phyloP scores from a whole-genome alignment of 2,329 filamentous ascomycete genomes.

The Coniochaeta sp. region DNA sequence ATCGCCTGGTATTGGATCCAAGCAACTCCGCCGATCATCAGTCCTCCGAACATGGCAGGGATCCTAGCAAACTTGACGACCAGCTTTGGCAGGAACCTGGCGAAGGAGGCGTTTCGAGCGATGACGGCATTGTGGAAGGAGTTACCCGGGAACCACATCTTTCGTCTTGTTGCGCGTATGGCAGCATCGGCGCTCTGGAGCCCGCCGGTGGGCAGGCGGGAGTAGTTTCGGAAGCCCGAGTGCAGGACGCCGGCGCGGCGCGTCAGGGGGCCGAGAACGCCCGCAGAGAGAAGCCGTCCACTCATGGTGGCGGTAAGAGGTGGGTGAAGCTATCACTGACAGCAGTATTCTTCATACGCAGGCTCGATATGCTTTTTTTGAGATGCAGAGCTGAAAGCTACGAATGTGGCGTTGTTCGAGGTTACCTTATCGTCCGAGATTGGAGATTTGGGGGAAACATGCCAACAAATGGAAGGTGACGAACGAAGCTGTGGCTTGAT shows the following conservation, averaged over 20 bases:
- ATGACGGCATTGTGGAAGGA: conserved; percentile 73
- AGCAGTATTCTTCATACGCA: neutral
- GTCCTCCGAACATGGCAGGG: conserved; percentile 85
- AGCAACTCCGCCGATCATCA: conserved; percentile 77
- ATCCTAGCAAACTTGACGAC: conserved; percentile 83
- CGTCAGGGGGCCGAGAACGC: conserved; percentile 55
- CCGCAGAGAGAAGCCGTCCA: conserved; percentile 68
- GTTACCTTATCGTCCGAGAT: neutral
- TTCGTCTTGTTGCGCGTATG: conserved; percentile 51
- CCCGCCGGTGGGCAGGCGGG: conserved; percentile 60
- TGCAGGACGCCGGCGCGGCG: conserved; percentile 47
- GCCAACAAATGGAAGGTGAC: neutral
- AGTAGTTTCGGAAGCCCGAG: conserved; percentile 50
- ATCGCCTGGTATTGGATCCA: conserved; percentile 96
- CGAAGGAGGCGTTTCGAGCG: conserved; percentile 57
- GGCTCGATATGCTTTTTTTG: neutral
- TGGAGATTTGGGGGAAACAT: neutral
- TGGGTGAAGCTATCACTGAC: conserved; percentile 3
- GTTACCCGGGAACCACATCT: conserved; percentile 73
- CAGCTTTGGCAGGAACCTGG: conserved; percentile 69
- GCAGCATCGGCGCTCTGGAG: conserved; percentile 59
- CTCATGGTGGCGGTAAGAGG: conserved; percentile 43
- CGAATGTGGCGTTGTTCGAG: neutral
- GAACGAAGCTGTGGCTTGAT: neutral
- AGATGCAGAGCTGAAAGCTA: neutral